Evolutionary conservation across 495 filamentous ascomycete species (phyloP).

Genomic region (Aspergillus leporis): DNA sequence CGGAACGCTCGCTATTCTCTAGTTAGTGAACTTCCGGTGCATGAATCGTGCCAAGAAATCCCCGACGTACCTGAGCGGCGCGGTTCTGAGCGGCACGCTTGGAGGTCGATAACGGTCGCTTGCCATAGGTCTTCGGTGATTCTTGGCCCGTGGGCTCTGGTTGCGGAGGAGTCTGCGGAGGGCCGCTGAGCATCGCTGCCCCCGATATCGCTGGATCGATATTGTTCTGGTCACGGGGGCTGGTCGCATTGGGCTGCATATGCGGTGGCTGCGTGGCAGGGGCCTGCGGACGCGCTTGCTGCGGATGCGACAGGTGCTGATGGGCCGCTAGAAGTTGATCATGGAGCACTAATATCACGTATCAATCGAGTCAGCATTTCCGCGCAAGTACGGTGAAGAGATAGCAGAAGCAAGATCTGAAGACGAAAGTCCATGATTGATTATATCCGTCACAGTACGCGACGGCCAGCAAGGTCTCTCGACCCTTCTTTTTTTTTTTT

Average conservation of each 20-base stretch:
- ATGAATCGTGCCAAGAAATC: neutral
- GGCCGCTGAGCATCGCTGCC: slow-evolving; percentile 37
- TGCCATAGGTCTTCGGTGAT: slow-evolving; percentile 57
- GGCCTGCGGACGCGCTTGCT: slow-evolving; percentile 39
- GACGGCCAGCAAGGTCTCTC: neutral
- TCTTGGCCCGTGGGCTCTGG: slow-evolving; percentile 39
- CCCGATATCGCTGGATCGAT: slow-evolving; percentile 57
- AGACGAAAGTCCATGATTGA: neutral
- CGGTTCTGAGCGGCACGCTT: slow-evolving; percentile 97
- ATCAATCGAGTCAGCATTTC: neutral
- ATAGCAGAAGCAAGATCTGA: neutral
- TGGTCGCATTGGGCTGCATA: slow-evolving; percentile 42
- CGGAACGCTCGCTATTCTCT: slow-evolving; percentile 82
- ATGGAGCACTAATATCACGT: slow-evolving; percentile 46
- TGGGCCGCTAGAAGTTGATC: slow-evolving; percentile 55
- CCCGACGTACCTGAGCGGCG: slow-evolving; percentile 80
- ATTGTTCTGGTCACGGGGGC: slow-evolving; percentile 50
- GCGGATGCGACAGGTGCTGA: slow-evolving; percentile 43
- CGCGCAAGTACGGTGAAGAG: neutral
- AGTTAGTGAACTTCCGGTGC: slow-evolving; percentile 13
- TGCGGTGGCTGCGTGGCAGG: slow-evolving; percentile 39
- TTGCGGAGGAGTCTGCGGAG: slow-evolving; percentile 41
- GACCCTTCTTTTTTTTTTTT: neutral
- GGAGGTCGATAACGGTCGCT: slow-evolving; percentile 88
- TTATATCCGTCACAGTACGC: neutral